Evolutionary conservation across 139 green algal genomes (phyloP), one percentile per base, ranked within the genome.

Genomic region (Chlorella vulgaris): DNA sequence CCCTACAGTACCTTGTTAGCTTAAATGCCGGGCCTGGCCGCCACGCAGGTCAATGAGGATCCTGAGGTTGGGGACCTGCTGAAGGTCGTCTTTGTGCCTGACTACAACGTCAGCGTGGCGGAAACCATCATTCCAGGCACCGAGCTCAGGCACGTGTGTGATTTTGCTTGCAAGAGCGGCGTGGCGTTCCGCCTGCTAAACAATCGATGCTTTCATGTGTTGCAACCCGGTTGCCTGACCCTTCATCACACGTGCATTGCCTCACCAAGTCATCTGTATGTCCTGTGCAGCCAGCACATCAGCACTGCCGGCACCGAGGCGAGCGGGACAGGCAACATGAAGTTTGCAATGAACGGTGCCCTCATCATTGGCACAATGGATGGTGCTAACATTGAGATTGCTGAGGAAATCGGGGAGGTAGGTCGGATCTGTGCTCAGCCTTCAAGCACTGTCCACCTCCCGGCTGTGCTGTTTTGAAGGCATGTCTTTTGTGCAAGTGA

Each of bases 371-470:
- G 95, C 81, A 98, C 95, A 71, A 94, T 97, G 93, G 97, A 99
- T 77, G 97, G 97, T 65, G 97, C 97, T 74, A 99, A 99, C 91
- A 93, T 99, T 53, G 97, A 99, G 92, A 99, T 99, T 77, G 95
- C 94, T 0, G 91, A 83, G 65, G 77, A 83, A 50, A 83, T 83
- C 76, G 77, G 65, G 24, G 24, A 91, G 90, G 19, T 90, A 79
- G 29, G 51, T 35, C 31, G 38, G 22, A 21, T 58, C 15, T 4
- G 60, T 33, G n/a, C n/a, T 18, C 60, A 68, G 19, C 10, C 47
- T 58, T 58, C 13, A 58, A 10, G 10, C 15, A 58, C 47, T 58
- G 13, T 24, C 13, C 7, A 22, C 63, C 19, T 42, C 24, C 63
- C 63, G n/a, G 7, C 15, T 71, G 29, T 2, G n/a, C n/a, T n/a